Percentiles rank a stretch among this genome's conserved stretches.
These are phyloP conservation scores for Hypoxylon lenormandii DNA, from an alignment of 495 filamentous ascomycete genomes.

Conservation along the genomic window DNA sequence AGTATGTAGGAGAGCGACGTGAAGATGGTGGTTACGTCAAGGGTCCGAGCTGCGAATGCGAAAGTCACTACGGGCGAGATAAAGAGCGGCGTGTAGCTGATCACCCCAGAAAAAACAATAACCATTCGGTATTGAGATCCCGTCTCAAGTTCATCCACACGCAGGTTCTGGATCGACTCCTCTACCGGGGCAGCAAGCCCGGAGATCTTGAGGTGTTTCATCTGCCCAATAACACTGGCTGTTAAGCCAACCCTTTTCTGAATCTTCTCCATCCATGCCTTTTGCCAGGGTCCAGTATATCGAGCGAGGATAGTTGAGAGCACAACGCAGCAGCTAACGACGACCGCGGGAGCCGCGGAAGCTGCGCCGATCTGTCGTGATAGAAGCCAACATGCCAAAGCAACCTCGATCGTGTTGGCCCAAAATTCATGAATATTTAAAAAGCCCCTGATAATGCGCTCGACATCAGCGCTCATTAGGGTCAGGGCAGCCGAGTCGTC, in stretches of 20 bases:
- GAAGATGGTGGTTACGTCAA: slow-evolving; percentile 67
- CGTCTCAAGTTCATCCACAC: slow-evolving; percentile 57
- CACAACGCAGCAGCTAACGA: slow-evolving; percentile 44
- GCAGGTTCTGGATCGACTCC: slow-evolving; percentile 55
- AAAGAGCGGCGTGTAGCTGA: slow-evolving; percentile 66
- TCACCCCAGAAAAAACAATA: slow-evolving; percentile 17
- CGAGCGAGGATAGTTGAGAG: slow-evolving; percentile 41
- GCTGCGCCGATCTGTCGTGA: slow-evolving; percentile 44
- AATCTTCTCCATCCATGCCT: slow-evolving; percentile 59
- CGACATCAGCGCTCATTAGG: slow-evolving; percentile 65
- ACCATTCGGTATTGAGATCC: slow-evolving; percentile 61
- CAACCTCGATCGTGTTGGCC: slow-evolving; percentile 52
- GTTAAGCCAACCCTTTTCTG: slow-evolving; percentile 60
- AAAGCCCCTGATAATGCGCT: slow-evolving; percentile 64
- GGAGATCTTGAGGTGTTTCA: slow-evolving; percentile 63
- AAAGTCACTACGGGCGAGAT: slow-evolving; percentile 60
- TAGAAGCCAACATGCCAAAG: slow-evolving; percentile 48
- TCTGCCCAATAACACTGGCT: slow-evolving; percentile 56
- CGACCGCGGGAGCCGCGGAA: slow-evolving; percentile 46
- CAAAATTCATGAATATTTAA: slow-evolving; percentile 68
- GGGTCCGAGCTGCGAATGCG: slow-evolving; percentile 54
- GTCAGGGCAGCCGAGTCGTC: slow-evolving; percentile 56
- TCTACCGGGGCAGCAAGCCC: slow-evolving; percentile 53
- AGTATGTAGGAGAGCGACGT: slow-evolving; percentile 71
- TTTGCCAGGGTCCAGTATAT: slow-evolving; percentile 52